phyloP scores from a whole-genome alignment of 106 monocot species.

The Acorus gramineus region DNA sequence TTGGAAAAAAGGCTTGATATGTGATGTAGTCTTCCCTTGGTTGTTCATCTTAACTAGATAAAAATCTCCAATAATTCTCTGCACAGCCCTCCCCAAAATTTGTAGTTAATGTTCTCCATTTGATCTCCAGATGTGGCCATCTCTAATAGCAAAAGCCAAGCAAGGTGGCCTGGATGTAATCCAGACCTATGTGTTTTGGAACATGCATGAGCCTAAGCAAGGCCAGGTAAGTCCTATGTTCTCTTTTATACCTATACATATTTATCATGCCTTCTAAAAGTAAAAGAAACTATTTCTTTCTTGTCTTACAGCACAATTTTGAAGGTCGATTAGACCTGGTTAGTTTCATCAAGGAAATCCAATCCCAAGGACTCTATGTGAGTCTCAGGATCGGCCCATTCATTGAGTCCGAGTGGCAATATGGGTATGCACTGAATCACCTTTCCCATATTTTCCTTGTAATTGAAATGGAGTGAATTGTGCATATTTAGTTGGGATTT shows the following conservation, averaged over 20 bases:
- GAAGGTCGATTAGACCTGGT: constrained; percentile 69
- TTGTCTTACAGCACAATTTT: constrained; percentile 58
- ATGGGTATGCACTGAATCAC: constrained; percentile 36
- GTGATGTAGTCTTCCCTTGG: too few species aligned
- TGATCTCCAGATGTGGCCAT: constrained; percentile 74
- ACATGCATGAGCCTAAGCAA: constrained; percentile 66
- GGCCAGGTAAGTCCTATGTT: constrained; percentile 35
- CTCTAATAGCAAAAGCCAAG: constrained; percentile 63
- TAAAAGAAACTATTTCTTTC: not conserved
- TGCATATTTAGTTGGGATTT: too few species aligned
- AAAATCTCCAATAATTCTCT: too few species aligned
- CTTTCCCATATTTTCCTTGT: too few species aligned
- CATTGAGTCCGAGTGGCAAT: constrained; percentile 91
- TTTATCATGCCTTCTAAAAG: not conserved
- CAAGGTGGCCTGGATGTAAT: constrained; percentile 84
- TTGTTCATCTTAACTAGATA: too few species aligned
- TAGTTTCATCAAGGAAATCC: constrained; percentile 64
- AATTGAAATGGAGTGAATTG: too few species aligned
- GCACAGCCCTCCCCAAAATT: not conserved
- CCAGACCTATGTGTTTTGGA: constrained; percentile 97
- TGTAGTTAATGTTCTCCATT: not conserved
- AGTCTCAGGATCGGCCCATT: constrained; percentile 88
- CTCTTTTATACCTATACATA: not conserved
- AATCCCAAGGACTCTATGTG: constrained; percentile 59
- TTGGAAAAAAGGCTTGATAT: too few species aligned